Evolutionary conservation across 176 grass and related monocot species (phyloP).

Genomic region (Hsuehochloa calcarea): DNA sequence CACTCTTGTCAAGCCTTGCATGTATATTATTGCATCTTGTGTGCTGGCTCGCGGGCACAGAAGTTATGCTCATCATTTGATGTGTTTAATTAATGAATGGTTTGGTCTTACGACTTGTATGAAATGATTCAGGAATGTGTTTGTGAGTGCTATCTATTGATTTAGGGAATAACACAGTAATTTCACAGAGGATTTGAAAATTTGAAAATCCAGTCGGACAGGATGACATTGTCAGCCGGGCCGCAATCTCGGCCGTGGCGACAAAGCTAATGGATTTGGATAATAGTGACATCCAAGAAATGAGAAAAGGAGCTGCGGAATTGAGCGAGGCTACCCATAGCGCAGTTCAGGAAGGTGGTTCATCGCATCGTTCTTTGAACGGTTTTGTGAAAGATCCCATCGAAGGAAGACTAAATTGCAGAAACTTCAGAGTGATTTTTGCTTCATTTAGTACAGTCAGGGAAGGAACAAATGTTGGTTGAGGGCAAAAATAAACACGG

Average conservation of each 20-base stretch:
- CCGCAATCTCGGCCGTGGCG: conserved; percentile 26
- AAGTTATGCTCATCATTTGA: no score
- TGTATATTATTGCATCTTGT: no score
- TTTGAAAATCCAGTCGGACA: no score
- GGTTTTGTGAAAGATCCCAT: conserved; percentile 41
- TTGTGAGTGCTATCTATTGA: no score
- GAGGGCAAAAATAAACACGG: not conserved
- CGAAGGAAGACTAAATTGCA: conserved; percentile 22
- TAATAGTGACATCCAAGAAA: conserved; percentile 15
- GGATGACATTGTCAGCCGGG: conserved; percentile 27
- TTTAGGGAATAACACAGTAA: no score
- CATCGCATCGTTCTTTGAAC: conserved; percentile 43
- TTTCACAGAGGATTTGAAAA: no score
- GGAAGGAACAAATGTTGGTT: not conserved
- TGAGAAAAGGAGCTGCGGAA: conserved; percentile 43
- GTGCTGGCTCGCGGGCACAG: no score
- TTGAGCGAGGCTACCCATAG: conserved; percentile 19
- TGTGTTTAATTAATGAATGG: no score
- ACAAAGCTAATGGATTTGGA: conserved; percentile 57
- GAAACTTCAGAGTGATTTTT: not conserved
- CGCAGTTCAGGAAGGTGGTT: conserved; percentile 44
- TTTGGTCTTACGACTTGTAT: no score
- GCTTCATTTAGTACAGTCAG: not conserved
- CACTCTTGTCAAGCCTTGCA: no score
- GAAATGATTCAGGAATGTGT: no score